A percentile compares a stretch with the other conserved stretches of the same genome.
phyloP scores from a whole-genome alignment of 2,329 filamentous ascomycete species.

The Fusarium citri region DNA sequence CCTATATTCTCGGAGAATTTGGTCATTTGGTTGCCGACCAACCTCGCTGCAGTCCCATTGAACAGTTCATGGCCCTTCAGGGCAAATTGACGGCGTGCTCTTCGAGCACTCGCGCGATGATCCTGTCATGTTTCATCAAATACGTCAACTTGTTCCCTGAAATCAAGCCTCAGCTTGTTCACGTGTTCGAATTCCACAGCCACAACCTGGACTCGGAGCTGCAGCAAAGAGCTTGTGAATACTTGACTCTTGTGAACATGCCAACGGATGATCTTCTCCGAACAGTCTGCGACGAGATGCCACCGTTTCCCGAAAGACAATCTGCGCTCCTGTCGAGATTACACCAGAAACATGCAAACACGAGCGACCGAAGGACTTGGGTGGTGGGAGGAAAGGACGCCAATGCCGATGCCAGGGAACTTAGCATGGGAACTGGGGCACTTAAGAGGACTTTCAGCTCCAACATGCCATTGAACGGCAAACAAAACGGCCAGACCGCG shows the following conservation, averaged over 20 bases:
- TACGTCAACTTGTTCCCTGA: conserved; percentile 98
- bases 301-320: conserved; percentile 93
- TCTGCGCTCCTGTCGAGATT: conserved; percentile 91
- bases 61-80: conserved; percentile 94
- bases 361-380: conserved; percentile 96
- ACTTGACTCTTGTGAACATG: conserved; percentile 84
- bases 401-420: conserved; percentile 82
- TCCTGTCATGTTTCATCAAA: conserved; percentile 95
- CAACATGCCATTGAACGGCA: conserved; percentile 62
- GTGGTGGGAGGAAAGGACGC: conserved; percentile 97
- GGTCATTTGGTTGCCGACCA: conserved; percentile 96
- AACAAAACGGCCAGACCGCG: conserved; percentile 55
- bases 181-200: conserved; percentile 91
- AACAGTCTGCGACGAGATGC: conserved; percentile 98
- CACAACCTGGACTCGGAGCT: conserved; percentile 95
- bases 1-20: conserved; percentile 95
- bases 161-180: conserved; percentile 93
- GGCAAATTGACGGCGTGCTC: conserved; percentile 90
- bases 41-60: conserved; percentile 91
- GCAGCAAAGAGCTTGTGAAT: conserved; percentile 96
- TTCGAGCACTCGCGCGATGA: conserved; percentile 89
- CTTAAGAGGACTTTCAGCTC: conserved; percentile 87
- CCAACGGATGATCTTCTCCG: conserved; percentile 91
- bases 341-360: conserved; percentile 93
- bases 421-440: conserved; percentile 82